Evolutionary conservation across 2,329 filamentous ascomycete species (phyloP), one percentile per base, ranked within the genome.

Genomic region (Fusarium graminum): DNA sequence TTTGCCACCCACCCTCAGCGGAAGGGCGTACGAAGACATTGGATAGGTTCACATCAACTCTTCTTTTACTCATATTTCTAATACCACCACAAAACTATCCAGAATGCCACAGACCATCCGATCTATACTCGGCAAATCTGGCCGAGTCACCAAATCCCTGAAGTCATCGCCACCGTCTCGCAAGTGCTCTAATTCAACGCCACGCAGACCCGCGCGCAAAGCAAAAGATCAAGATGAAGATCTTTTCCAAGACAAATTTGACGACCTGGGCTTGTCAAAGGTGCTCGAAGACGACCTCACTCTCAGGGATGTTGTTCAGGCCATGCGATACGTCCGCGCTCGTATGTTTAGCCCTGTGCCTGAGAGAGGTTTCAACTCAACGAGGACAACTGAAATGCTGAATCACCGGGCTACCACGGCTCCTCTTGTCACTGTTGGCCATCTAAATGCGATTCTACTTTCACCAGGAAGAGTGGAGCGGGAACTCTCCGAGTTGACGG

Each of bases 321-420:
- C 88, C 22, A 87, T 92, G 73, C 80, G 83, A 50, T 86, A 89
- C 75, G 85, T 90, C 47, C 85, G 84, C 36, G 77, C 74, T 19
- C 81, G 79, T 70, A 91, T 90, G 85, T 93, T 92, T 78, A 84
- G 82, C 38, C 79, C 84, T 2, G 79, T 92, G 12, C 90, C 90
- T 4, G 80, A 83, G 19, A 80, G 83, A 0, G 89, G 90, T 22
- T 87, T 93, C 83, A 85, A 82, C 68, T 89, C 87, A 7, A 85
- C 84, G 19, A 82, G 88, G 12, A 87, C 88, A 14, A 81, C 89
- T 4, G 85, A 90, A 70, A 78, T 91, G 16, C 80, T 92, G 51
- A 86, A 88, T 63, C 88, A 86, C 72, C 82, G 90, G 17, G 78
- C 76, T 30, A 77, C 77, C 14, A 75, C 92, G 38, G 89, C 91